Conservation (phyloP, 2,329 filamentous ascomycete genomes). For the Lizonia empirigonia region DNA sequence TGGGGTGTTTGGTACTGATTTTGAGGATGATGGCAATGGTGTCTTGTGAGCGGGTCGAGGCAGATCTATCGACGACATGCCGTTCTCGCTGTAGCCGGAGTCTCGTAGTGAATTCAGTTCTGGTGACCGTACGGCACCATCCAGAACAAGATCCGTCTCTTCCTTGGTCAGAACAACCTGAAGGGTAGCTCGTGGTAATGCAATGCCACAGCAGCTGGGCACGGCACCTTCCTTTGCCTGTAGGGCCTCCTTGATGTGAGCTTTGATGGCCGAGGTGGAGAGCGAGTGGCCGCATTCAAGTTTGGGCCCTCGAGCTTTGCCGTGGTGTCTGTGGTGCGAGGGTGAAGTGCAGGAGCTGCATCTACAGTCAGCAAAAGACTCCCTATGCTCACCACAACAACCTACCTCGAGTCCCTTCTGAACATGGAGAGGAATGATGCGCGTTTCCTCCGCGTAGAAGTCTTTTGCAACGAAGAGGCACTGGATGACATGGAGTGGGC, state of each 20-base stretch:
- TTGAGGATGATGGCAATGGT: conserved; percentile 12
- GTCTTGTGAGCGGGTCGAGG: conserved; percentile 12
- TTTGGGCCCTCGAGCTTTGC: conserved; percentile 31
- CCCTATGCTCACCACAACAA: not conserved
- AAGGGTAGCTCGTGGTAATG: conserved; percentile 49
- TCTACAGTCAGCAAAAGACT: conserved; percentile 21
- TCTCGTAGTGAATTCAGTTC: conserved; percentile 26
- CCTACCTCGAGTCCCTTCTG: conserved; percentile 38
- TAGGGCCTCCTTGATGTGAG: conserved; percentile 46
- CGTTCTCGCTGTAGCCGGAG: conserved; percentile 38
- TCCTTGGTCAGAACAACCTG: conserved; percentile 47
- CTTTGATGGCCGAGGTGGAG: conserved; percentile 33
- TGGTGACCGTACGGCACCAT: conserved; percentile 20
- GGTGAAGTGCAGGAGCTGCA: conserved; percentile 34
- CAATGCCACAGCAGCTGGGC: conserved; percentile 50
- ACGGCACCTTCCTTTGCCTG: conserved; percentile 35
- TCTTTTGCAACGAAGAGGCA: conserved; percentile 26
- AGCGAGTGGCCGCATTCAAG: conserved; percentile 42
- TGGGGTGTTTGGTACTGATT: conserved; percentile 13
- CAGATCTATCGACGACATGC: conserved; percentile 30
- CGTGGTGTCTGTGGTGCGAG: conserved; percentile 31
- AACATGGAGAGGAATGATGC: conserved; percentile 41
- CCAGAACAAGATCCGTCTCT: conserved; percentile 43
- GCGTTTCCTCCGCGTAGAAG: conserved; percentile 34
- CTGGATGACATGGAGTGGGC: conserved; percentile 30